These are phyloP conservation scores for Stropharia rugosoannulata DNA, from an alignment of 768 basidiomycete genomes.

Conservation along the genomic window DNA sequence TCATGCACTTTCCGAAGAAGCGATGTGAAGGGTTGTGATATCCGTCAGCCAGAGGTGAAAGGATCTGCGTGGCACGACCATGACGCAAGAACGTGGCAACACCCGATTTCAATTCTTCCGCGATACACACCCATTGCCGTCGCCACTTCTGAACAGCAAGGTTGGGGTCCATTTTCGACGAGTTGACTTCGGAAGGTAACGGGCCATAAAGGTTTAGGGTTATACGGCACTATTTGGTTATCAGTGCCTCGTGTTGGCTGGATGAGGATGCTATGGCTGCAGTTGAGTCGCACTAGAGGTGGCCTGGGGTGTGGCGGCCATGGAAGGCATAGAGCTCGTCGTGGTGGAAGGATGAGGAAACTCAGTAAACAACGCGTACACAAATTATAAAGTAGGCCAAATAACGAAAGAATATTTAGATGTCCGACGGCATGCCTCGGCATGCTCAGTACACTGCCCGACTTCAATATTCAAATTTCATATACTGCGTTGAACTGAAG, in stretches of 20 bases:
- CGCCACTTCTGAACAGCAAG: conserved; percentile 16
- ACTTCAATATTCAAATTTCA: too few relatives aligned
- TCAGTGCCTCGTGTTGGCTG: conserved; percentile 52
- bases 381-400: conserved; percentile 13
- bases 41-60: conserved; percentile 40
- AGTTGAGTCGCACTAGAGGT: conserved; percentile 25
- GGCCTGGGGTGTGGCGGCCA: conserved; percentile 45
- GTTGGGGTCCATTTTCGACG: conserved; percentile 21
- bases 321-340: not conserved
- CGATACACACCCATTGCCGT: conserved; percentile 3
- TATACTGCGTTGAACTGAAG: too few relatives aligned
- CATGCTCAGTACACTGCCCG: too few relatives aligned
- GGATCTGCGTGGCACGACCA: conserved; percentile 11
- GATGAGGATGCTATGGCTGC: conserved; percentile 35
- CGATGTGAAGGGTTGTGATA: conserved; percentile 31
- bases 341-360: not conserved
- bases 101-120: conserved; percentile 7
- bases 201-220: conserved; percentile 52
- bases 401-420: not conserved
- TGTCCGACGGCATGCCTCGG: too few relatives aligned
- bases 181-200: conserved; percentile 29
- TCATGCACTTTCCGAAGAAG: conserved; percentile 52
- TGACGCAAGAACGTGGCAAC: conserved; percentile 14
- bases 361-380: conserved; percentile 25
- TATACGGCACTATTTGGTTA: conserved; percentile 51